These are phyloP conservation scores for Berberis thunbergii DNA, from an alignment of 164 flowering plant species.

Conservation along the genomic window DNA sequence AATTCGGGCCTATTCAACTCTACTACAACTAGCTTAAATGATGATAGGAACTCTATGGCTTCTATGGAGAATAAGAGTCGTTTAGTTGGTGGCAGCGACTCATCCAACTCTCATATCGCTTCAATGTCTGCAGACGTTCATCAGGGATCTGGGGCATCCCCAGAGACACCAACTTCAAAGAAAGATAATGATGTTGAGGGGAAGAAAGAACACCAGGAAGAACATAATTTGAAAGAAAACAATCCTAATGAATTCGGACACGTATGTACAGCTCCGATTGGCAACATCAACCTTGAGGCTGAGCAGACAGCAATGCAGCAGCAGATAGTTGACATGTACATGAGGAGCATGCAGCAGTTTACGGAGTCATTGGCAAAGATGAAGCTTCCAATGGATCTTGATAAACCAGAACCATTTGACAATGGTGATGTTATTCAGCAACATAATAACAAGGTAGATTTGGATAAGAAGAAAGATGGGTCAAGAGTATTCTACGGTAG, in stretches of 20 bases:
- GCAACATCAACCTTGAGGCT: constrained; percentile 37
- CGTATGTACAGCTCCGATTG: constrained; percentile 41
- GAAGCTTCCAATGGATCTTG: constrained; percentile 87
- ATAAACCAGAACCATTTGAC: constrained; percentile 25
- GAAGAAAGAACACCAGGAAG: constrained; percentile 26
- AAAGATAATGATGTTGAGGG: constrained; percentile 19
- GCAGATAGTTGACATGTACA: constrained; percentile 87
- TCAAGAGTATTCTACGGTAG: constrained; percentile 87
- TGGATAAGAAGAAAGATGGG: constrained; percentile 53
- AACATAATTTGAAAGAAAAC: constrained; percentile 19
- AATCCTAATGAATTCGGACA: constrained; percentile 24
- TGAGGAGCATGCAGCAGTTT: constrained; percentile 70
- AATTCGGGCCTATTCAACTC: constrained; percentile 50
- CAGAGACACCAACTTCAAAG: constrained; percentile 58
- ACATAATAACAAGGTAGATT: constrained; percentile 19
- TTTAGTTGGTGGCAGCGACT: constrained; percentile 10
- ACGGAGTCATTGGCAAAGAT: constrained; percentile 14
- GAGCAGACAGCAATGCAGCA: constrained; percentile 81
- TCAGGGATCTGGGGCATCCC: constrained; percentile 20
- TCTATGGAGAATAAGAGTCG: constrained; percentile 36
- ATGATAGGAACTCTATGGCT: constrained; percentile 42
- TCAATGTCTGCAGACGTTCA: constrained; percentile 16
- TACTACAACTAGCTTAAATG: constrained; percentile 56
- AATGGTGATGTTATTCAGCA: constrained; percentile 30
- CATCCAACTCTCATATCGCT: constrained; percentile 22